phyloP scores from a whole-genome alignment of 805 yeast species.

The Wickerhamiella parazyma region DNA sequence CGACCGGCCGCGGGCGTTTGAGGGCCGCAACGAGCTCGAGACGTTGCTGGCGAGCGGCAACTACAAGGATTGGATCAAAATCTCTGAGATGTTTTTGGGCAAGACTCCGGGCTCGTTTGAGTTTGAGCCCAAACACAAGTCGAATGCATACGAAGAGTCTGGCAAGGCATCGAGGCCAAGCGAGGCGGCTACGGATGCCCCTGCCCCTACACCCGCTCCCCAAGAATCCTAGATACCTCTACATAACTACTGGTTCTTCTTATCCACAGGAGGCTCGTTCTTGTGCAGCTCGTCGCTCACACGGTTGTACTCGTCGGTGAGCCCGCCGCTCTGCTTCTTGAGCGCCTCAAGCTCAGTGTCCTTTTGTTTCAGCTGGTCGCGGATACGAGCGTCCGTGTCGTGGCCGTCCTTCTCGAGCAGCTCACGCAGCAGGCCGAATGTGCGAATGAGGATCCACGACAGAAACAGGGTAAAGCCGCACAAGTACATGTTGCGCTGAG shows the following conservation, averaged over 20 bases:
- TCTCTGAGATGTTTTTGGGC: constrained; percentile 90
- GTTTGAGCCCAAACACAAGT: constrained; percentile 89
- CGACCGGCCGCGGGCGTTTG: constrained; percentile 89
- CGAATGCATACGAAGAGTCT: constrained; percentile 48
- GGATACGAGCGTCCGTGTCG: constrained; percentile 33
- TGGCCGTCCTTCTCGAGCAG: constrained; percentile 38
- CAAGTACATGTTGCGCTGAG: constrained; percentile 91
- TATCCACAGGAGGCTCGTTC: constrained; percentile 17
- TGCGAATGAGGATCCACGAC: constrained; percentile 71
- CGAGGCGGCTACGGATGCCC: too few species aligned
- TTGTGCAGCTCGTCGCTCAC: constrained; percentile 28
- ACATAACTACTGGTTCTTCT: constrained; percentile 23
- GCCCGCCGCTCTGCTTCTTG: constrained; percentile 57
- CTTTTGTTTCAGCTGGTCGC: constrained; percentile 40
- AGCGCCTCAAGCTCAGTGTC: constrained; percentile 53
- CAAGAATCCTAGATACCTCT: too few species aligned
- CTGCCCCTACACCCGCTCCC: too few species aligned
- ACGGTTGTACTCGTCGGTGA: constrained; percentile 50
- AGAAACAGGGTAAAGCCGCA: constrained; percentile 91
- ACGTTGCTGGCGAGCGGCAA: constrained; percentile 75
- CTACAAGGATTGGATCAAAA: constrained; percentile 89
- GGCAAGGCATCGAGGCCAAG: too few species aligned
- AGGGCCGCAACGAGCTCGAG: constrained; percentile 84
- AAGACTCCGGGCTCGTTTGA: constrained; percentile 61
- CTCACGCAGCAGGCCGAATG: constrained; percentile 67